These are phyloP conservation scores for Solanum chmielewskii DNA, from an alignment of 257 asterid genomes.

Conservation along the genomic window DNA sequence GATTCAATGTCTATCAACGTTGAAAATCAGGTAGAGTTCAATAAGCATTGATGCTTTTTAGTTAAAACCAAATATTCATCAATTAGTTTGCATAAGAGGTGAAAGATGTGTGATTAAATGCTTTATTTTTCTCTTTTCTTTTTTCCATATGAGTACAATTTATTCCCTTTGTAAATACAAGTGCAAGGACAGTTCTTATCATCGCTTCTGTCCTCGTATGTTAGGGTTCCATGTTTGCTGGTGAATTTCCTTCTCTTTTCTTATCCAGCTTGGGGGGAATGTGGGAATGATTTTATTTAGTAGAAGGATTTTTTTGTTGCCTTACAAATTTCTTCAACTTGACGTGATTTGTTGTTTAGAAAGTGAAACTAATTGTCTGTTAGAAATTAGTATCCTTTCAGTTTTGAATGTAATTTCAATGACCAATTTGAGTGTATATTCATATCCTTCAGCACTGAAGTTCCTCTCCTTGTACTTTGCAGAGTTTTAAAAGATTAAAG, in stretches of 20 bases:
- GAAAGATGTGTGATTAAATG: background rate
- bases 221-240: background rate
- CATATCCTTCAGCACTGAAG: background rate
- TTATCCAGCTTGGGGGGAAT: background rate
- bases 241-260: background rate
- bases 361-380: background rate
- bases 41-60: background rate
- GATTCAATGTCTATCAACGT: constrained; percentile 24
- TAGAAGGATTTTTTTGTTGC: background rate
- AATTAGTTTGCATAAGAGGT: background rate
- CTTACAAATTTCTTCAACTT: background rate
- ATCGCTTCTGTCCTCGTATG: background rate
- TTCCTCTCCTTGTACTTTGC: background rate
- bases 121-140: background rate
- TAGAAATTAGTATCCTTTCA: background rate
- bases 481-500: constrained; percentile 67
- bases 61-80: background rate
- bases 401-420: background rate
- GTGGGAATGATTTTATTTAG: background rate
- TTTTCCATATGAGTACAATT: background rate
- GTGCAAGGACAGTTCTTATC: background rate
- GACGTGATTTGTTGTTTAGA: background rate
- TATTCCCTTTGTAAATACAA: background rate
- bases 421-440: background rate
- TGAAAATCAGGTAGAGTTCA: constrained; percentile 48